Percentiles rank a stretch among this genome's conserved stretches.
These are phyloP conservation scores for Scenedesmus sp. DNA, from an alignment of 163 green algal species.

Conservation along the genomic window DNA sequence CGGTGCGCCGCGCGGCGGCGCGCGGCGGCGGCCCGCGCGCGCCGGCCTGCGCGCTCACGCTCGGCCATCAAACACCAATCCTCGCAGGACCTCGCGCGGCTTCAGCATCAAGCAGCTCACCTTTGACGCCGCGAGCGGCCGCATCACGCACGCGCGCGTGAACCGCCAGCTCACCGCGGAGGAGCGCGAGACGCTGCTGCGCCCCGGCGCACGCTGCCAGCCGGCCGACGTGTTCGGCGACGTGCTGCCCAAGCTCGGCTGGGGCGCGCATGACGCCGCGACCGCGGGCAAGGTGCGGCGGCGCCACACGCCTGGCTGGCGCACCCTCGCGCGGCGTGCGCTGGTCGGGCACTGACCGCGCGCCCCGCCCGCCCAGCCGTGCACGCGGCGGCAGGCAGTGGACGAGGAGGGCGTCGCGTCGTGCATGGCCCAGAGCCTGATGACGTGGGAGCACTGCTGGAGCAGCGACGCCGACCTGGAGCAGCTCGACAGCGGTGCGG, in stretches of 20 bases:
- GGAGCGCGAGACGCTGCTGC: slow-evolving; percentile 11
- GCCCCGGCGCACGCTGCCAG: slow-evolving; percentile 2
- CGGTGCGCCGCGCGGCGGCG: background rate
- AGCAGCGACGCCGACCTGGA: slow-evolving; percentile 31
- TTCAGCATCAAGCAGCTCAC: slow-evolving; percentile 45
- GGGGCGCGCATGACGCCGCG: slow-evolving; percentile 17
- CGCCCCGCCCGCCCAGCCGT: too few species aligned
- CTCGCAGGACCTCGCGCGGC: background rate
- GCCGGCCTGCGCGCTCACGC: background rate
- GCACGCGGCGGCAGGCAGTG: background rate
- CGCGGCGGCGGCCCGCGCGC: too few species aligned
- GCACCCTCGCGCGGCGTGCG: too few species aligned
- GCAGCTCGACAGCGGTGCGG: slow-evolving; percentile 32
- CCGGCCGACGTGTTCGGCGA: slow-evolving; percentile 41
- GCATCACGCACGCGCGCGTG: slow-evolving; percentile 13
- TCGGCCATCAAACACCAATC: too few species aligned
- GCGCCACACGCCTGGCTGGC: too few species aligned
- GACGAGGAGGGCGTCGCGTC: background rate
- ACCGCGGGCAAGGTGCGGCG: slow-evolving; percentile 2
- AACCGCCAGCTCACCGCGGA: slow-evolving; percentile 37
- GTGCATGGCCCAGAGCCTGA: slow-evolving; percentile 26
- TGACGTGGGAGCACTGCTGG: slow-evolving; percentile 42
- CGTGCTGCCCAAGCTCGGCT: slow-evolving; percentile 40
- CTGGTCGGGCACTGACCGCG: too few species aligned
- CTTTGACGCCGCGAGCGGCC: background rate